phyloP scores from a whole-genome alignment of 108 stramenopile species.

The Craspedostauros australis region DNA sequence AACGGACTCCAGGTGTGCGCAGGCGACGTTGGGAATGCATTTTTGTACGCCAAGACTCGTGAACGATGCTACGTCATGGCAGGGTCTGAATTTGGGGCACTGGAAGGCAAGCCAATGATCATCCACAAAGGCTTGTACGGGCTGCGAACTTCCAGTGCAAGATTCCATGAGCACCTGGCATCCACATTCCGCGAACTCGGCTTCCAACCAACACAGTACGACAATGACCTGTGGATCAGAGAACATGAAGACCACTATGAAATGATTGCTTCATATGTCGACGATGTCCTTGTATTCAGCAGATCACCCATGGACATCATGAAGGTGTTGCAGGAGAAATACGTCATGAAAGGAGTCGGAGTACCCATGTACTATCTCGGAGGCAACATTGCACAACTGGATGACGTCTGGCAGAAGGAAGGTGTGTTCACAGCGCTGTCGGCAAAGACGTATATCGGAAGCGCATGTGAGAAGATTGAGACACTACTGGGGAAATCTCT shows the following conservation, averaged over 20 bases:
- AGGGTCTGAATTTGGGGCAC: conserved; percentile 14
- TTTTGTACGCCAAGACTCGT: conserved; percentile 7
- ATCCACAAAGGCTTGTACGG: conserved; percentile 17
- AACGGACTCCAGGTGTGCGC: conserved; percentile 21
- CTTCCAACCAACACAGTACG: conserved; percentile 2
- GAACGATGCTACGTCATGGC: conserved; percentile 24
- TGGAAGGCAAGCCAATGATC: neutral
- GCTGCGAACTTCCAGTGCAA: conserved; percentile 2
- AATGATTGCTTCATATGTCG: neutral
- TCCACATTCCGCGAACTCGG: neutral
- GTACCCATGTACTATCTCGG: conserved; percentile 1
- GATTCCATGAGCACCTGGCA: conserved; percentile 1
- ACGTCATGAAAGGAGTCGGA: conserved; percentile 2
- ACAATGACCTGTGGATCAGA: conserved; percentile 13
- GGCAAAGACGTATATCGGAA: neutral
- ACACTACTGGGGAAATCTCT: neutral
- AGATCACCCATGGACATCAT: neutral
- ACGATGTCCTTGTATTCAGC: neutral
- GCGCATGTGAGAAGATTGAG: conserved; percentile 1
- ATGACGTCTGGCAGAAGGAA: neutral
- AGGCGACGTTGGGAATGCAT: conserved; percentile 17
- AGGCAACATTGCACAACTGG: neutral
- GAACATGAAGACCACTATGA: conserved; percentile 1
- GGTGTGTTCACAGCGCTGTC: neutral
- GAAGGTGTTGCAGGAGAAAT: neutral